Percentiles rank a stretch among this genome's conserved stretches.
Evolutionary conservation across 257 asterid genomes (phyloP).

Genomic region (Solanum paucissectum): DNA sequence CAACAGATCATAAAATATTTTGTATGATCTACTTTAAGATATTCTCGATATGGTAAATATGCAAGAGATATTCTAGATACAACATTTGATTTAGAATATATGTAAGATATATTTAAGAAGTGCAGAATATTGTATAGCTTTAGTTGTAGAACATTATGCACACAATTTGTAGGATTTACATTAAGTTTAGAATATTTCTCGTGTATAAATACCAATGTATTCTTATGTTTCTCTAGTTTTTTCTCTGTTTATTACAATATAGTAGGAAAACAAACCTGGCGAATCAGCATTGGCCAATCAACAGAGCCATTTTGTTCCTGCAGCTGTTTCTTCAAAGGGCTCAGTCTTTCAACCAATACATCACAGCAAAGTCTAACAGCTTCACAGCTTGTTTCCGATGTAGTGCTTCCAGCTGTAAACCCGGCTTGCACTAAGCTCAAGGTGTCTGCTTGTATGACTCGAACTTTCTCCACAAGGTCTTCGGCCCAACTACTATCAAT

Average conservation of each 20-base stretch:
- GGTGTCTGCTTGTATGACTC: constrained; percentile 65
- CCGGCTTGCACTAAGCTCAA: constrained; percentile 64
- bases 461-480: constrained; percentile 46
- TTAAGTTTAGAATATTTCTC: neutral
- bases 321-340: constrained; percentile 34
- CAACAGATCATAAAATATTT: neutral
- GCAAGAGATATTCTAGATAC: neutral
- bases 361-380: constrained; percentile 62
- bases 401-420: constrained; percentile 59
- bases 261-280: constrained; percentile 25
- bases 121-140: neutral
- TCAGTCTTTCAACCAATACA: constrained; percentile 41
- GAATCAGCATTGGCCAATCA: constrained; percentile 45
- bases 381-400: constrained; percentile 70
- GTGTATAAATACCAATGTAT: neutral
- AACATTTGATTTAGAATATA: too few species aligned
- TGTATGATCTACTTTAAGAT: neutral
- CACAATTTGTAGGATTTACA: neutral
- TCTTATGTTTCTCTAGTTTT: neutral
- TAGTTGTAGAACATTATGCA: neutral
- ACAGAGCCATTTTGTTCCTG: constrained; percentile 38
- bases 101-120: too few species aligned
- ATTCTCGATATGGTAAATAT: neutral
- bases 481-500: constrained; percentile 35
- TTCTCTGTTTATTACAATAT: neutral